Conservation (phyloP, 169 alveolate genomes). For the Babesia microti region DNA sequence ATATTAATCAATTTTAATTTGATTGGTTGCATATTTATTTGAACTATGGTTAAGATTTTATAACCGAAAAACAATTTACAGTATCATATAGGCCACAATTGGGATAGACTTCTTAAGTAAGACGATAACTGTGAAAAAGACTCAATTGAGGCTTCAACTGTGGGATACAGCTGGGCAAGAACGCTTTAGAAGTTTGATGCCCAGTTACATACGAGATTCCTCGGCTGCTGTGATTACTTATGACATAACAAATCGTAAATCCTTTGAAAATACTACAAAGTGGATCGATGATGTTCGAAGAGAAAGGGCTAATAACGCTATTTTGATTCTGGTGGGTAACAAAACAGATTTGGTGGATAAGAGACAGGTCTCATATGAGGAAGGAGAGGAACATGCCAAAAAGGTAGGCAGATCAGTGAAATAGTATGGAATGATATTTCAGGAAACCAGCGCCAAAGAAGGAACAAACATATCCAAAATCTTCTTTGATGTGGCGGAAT, state of each 20-base stretch:
- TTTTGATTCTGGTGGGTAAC: conserved; percentile 91
- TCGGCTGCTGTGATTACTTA: conserved; percentile 91
- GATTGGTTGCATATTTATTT: conserved; percentile 1
- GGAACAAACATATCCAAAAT: conserved; percentile 80
- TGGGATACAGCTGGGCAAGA: conserved; percentile 99
- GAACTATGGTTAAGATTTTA: not conserved
- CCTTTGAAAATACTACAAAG: conserved; percentile 77
- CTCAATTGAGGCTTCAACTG: conserved; percentile 88
- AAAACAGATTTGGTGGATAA: conserved; percentile 90
- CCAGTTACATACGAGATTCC: conserved; percentile 92
- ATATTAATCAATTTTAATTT: not conserved
- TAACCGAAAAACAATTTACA: conserved; percentile 3
- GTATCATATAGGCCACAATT: conserved; percentile 67
- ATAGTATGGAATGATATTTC: conserved; percentile 82
- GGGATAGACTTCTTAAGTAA: conserved; percentile 95
- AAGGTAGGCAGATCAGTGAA: conserved; percentile 30
- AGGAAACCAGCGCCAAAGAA: conserved; percentile 93
- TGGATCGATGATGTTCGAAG: conserved; percentile 95
- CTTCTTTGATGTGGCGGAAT: conserved; percentile 28
- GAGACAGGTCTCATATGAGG: conserved; percentile 82
- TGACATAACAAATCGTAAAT: conserved; percentile 85
- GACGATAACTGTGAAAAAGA: conserved; percentile 85
- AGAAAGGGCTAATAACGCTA: conserved; percentile 89
- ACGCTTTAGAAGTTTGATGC: conserved; percentile 87
- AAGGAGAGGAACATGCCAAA: conserved; percentile 80